Evolutionary conservation across 495 filamentous ascomycete species (phyloP).

Genomic region (Aspergillus kassunensis): DNA sequence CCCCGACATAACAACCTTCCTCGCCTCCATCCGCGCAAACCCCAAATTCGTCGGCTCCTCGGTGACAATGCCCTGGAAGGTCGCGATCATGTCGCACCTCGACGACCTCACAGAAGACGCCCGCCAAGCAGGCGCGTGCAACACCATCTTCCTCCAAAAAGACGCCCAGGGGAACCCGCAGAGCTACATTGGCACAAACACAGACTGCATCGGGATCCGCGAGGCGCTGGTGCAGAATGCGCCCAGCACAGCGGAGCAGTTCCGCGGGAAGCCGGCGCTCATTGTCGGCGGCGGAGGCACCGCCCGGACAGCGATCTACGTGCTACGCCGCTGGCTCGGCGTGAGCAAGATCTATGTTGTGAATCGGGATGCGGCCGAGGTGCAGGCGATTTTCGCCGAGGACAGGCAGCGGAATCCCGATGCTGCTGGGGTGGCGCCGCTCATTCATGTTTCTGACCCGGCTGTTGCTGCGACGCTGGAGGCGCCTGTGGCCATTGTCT

Average conservation of each 20-base stretch:
- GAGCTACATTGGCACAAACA: constrained; percentile 65
- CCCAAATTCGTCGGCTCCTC: constrained; percentile 59
- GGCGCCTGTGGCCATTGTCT: constrained; percentile 57
- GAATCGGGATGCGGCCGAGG: constrained; percentile 60
- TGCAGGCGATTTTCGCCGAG: constrained; percentile 58
- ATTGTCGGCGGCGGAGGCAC: constrained; percentile 68
- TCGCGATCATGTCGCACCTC: constrained; percentile 62
- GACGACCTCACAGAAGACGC: constrained; percentile 66
- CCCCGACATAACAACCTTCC: constrained; percentile 46
- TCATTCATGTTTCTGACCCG: constrained; percentile 53
- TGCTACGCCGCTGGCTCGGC: constrained; percentile 60
- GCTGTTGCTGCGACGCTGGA: constrained; percentile 53
- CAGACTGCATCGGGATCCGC: constrained; percentile 68
- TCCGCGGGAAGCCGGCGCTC: constrained; percentile 53
- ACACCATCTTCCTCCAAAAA: constrained; percentile 64
- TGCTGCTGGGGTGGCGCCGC: constrained; percentile 36
- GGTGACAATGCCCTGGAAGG: constrained; percentile 74
- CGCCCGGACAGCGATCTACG: constrained; percentile 65
- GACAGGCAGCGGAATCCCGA: constrained; percentile 31
- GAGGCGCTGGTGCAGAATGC: constrained; percentile 63
- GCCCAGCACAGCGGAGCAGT: constrained; percentile 30
- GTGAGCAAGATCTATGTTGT: constrained; percentile 66
- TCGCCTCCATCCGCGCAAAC: constrained; percentile 42
- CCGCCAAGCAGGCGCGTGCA: constrained; percentile 64
- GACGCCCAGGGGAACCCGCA: constrained; percentile 32